Evolutionary conservation across 2,329 filamentous ascomycete species (phyloP).

Genomic region (Cadophora malorum): DNA sequence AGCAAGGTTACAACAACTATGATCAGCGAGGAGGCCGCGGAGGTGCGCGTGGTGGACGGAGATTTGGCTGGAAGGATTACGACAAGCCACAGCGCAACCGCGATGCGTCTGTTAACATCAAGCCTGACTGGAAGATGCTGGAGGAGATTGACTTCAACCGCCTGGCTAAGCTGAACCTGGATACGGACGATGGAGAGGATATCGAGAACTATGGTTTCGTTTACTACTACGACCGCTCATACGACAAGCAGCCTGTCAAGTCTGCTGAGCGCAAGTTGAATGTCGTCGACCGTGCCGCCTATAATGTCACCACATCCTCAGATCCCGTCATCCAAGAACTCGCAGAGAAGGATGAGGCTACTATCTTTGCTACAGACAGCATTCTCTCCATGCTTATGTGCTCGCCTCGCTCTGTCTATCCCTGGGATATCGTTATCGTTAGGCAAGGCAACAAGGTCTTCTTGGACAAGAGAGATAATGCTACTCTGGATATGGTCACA

Average conservation of each 20-base stretch:
- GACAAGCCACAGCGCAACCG: slow-evolving; percentile 97
- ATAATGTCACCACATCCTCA: slow-evolving; percentile 96
- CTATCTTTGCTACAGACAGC: slow-evolving; percentile 95
- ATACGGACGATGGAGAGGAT: slow-evolving; percentile 93
- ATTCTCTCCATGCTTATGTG: slow-evolving; percentile 99
- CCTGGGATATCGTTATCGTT: slow-evolving; percentile 96
- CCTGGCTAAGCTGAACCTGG: slow-evolving; percentile 92
- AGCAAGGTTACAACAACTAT: slow-evolving; percentile 70
- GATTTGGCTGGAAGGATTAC: slow-evolving; percentile 98
- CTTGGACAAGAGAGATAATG: slow-evolving; percentile 97
- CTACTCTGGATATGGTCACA: slow-evolving; percentile 94
- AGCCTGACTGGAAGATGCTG: slow-evolving; percentile 91
- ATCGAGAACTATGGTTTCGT: slow-evolving; percentile 96
- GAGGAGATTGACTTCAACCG: slow-evolving; percentile 99
- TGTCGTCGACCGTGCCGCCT: slow-evolving; percentile 90
- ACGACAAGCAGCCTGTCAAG: slow-evolving; percentile 93
- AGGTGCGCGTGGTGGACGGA: slow-evolving; percentile 76
- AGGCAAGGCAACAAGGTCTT: slow-evolving; percentile 96
- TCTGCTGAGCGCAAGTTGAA: slow-evolving; percentile 85
- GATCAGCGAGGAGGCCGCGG: slow-evolving; percentile 73
- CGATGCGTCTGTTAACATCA: slow-evolving; percentile 95
- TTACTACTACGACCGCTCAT: slow-evolving; percentile 96
- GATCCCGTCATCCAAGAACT: slow-evolving; percentile 98
- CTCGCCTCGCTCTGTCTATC: slow-evolving; percentile 93
- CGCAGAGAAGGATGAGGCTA: slow-evolving; percentile 93